phyloP scores from a whole-genome alignment of 768 basidiomycete species.

The Amanita fuliginea region DNA sequence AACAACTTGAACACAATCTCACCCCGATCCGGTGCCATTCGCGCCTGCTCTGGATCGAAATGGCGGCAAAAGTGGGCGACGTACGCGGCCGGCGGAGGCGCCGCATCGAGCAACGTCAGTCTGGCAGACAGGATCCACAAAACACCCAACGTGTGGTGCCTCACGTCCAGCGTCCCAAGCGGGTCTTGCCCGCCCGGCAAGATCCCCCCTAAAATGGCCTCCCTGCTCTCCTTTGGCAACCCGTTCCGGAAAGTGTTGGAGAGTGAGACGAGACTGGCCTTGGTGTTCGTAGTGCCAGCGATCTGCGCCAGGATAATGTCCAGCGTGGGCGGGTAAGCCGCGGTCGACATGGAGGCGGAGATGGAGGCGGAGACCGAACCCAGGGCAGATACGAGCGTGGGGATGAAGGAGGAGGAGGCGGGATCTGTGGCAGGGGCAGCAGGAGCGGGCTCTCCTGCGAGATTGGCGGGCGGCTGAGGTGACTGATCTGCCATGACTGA shows the following conservation, averaged over 20 bases:
- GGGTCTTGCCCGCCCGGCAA: conserved; percentile 61
- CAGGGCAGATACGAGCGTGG: neutral
- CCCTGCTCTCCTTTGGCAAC: conserved; percentile 46
- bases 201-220: conserved; percentile 41
- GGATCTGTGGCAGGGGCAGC: no score
- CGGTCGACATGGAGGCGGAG: neutral
- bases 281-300: conserved; percentile 21
- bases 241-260: conserved; percentile 33
- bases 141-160: conserved; percentile 49
- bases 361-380: neutral
- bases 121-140: conserved; percentile 69
- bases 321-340: conserved; percentile 13
- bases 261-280: conserved; percentile 21
- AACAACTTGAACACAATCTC: conserved; percentile 1
- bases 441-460: no score
- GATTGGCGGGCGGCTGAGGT: no score
- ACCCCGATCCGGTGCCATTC: conserved; percentile 64
- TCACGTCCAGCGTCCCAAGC: conserved; percentile 42
- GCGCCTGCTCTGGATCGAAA: conserved; percentile 56
- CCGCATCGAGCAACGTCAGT: conserved; percentile 27
- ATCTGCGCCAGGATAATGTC: conserved; percentile 34
- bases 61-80: conserved; percentile 47
- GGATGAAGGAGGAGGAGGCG: neutral
- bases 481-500: no score
- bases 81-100: conserved; percentile 28